Conservation (phyloP, 78 protist genomes). For the Isochrysis galbana region DNA sequence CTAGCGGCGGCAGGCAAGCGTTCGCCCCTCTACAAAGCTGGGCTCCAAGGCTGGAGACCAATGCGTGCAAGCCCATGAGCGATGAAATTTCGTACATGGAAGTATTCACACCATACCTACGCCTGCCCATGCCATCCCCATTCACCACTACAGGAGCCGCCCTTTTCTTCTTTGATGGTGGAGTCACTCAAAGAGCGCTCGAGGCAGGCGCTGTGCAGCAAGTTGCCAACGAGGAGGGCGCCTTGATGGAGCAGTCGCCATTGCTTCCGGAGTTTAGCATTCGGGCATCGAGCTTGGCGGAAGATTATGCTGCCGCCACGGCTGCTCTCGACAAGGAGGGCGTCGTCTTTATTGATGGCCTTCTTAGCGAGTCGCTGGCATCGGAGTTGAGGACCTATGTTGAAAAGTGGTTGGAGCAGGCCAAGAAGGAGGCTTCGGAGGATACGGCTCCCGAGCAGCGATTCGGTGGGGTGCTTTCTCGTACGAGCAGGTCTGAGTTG, state of each 20-base stretch:
- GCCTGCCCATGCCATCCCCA: no score
- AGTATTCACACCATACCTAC: no score
- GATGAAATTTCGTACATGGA: no score
- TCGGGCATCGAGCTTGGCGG: background rate
- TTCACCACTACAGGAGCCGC: background rate
- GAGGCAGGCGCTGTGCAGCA: background rate
- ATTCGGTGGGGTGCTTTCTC: background rate
- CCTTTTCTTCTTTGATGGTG: slow-evolving; percentile 7
- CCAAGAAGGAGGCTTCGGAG: background rate
- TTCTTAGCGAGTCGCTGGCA: background rate
- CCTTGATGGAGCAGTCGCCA: background rate
- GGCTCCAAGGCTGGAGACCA: no score
- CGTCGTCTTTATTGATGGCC: background rate
- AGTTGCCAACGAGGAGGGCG: background rate
- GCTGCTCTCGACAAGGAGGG: background rate
- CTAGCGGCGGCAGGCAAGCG: background rate
- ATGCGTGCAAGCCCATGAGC: no score
- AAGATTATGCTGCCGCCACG: no score
- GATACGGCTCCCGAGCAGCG: background rate
- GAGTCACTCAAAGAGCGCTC: background rate
- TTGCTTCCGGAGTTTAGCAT: no score
- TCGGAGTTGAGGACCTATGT: background rate
- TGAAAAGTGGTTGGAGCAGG: background rate
- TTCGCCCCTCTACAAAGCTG: no score
- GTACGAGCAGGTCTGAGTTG: background rate